Evolutionary conservation across 177 flowering plant genomes (phyloP).

Genomic region (Vitis hybrid): DNA sequence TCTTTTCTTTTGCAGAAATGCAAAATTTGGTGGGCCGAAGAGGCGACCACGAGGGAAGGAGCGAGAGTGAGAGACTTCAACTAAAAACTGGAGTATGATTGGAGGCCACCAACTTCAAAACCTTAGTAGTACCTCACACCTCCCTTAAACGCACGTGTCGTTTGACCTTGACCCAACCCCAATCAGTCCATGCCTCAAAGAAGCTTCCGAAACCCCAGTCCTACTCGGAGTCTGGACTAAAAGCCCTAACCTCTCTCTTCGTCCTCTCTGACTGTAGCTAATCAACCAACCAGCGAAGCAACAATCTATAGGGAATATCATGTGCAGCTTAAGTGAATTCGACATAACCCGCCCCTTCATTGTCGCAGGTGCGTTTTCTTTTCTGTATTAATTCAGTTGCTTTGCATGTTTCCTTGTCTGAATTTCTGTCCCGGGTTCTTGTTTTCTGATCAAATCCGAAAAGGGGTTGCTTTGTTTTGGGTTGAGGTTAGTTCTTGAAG

Average conservation of each 20-base stretch:
- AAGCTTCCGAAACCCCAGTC: constrained; percentile 11
- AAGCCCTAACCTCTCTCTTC: constrained; percentile 11
- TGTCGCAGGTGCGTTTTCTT: constrained; percentile 11
- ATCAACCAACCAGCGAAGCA: background rate
- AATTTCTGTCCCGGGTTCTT: constrained; percentile 1
- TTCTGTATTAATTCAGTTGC: background rate
- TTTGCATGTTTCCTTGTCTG: background rate
- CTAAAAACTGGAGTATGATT: background rate
- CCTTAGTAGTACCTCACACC: background rate
- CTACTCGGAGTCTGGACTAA: background rate
- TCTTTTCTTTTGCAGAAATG: background rate
- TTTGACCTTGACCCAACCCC: background rate
- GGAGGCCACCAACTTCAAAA: background rate
- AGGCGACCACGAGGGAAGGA: background rate
- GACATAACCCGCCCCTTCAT: background rate
- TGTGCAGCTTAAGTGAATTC: constrained; percentile 10
- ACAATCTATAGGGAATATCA: background rate
- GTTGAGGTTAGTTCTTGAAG: constrained; percentile 7
- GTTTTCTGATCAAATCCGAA: background rate
- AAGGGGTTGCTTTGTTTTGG: background rate
- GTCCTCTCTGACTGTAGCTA: background rate
- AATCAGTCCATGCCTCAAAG: background rate
- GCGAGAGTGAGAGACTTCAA: background rate
- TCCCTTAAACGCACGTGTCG: constrained; percentile 14
- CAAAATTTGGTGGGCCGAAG: background rate